phyloP scores from a whole-genome alignment of 129 eudicot genomes.

The Centrapalus pauciflorus region DNA sequence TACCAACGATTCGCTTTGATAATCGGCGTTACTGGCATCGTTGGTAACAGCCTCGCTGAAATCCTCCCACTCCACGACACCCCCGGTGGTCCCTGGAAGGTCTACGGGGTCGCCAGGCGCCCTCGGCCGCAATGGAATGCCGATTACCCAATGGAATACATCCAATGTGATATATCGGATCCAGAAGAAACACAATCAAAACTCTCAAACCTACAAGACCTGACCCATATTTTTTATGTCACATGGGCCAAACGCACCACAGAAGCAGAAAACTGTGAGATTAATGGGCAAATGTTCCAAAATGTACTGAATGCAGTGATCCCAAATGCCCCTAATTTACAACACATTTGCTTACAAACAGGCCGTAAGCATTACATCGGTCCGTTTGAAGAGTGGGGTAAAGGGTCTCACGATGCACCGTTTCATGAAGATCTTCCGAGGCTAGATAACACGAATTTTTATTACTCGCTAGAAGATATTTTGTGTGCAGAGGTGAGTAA shows the following conservation, averaged over 20 bases:
- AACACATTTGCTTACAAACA: slow-evolving; percentile 49
- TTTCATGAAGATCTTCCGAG: slow-evolving; percentile 50
- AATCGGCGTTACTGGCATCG: slow-evolving; percentile 55
- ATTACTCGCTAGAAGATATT: slow-evolving; percentile 53
- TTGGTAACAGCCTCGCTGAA: slow-evolving; percentile 56
- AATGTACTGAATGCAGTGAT: slow-evolving; percentile 38
- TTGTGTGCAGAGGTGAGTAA: slow-evolving; percentile 30
- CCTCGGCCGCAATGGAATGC: slow-evolving; percentile 49
- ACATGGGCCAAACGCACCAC: slow-evolving; percentile 37
- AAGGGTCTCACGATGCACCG: slow-evolving; percentile 32
- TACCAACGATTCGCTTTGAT: slow-evolving; percentile 40
- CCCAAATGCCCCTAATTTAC: slow-evolving; percentile 44
- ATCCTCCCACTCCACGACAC: slow-evolving; percentile 44
- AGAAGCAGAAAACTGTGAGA: slow-evolving; percentile 33
- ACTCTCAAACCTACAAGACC: slow-evolving; percentile 38
- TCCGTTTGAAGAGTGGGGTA: slow-evolving; percentile 6
- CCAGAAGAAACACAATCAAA: slow-evolving; percentile 33
- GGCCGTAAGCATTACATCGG: slow-evolving; percentile 39
- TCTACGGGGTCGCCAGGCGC: slow-evolving; percentile 61
- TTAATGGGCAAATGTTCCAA: slow-evolving; percentile 40
- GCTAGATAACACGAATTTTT: slow-evolving; percentile 32
- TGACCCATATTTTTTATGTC: slow-evolving; percentile 55
- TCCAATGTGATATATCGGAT: slow-evolving; percentile 47
- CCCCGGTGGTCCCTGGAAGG: slow-evolving; percentile 75
- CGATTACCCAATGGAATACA: slow-evolving; percentile 33